A percentile compares a stretch with the other conserved stretches of the same genome.
Conservation (phyloP, 2,329 filamentous ascomycete genomes). For the Metarhizium guizhouense region DNA sequence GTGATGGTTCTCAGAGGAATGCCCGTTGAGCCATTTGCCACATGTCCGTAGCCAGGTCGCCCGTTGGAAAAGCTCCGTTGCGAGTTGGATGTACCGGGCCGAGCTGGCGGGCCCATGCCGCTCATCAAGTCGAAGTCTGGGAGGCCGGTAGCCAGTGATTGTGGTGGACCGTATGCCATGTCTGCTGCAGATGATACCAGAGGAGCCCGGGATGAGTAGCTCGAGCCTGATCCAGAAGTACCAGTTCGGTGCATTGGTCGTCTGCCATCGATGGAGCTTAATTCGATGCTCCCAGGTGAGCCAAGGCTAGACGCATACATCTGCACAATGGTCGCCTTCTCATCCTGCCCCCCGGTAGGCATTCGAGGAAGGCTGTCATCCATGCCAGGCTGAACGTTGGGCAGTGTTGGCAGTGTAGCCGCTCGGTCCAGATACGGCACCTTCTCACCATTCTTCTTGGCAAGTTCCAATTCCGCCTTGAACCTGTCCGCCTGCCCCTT, state of each 20-base stretch:
- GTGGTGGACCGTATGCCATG: conserved; percentile 44
- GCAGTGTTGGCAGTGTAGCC: conserved; percentile 59
- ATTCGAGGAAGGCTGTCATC: conserved; percentile 45
- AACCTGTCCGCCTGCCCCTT: conserved; percentile 59
- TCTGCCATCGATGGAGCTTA: conserved; percentile 43
- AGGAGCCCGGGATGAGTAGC: conserved; percentile 55
- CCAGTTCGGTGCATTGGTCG: conserved; percentile 37
- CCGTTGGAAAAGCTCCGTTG: conserved; percentile 21
- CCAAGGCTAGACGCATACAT: conserved; percentile 51
- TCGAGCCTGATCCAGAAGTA: conserved; percentile 50
- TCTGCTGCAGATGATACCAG: conserved; percentile 50
- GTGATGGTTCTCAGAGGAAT: conserved; percentile 14
- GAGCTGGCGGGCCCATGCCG: conserved; percentile 18
- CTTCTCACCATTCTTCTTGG: conserved; percentile 45
- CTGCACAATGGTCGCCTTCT: conserved; percentile 54
- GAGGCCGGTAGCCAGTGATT: conserved; percentile 27
- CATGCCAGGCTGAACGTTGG: conserved; percentile 24
- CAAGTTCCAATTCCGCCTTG: conserved; percentile 40
- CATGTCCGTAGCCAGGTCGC: conserved; percentile 9
- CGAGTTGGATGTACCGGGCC: conserved; percentile 26
- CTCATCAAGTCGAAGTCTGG: conserved; percentile 15
- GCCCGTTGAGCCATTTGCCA: conserved; percentile 9
- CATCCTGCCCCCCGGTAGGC: conserved; percentile 50
- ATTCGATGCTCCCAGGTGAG: conserved; percentile 44
- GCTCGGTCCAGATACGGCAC: conserved; percentile 37